Evolutionary conservation across 495 filamentous ascomycete species (phyloP), one percentile per base, ranked within the genome.

Genomic region (Xylaria palmicola): DNA sequence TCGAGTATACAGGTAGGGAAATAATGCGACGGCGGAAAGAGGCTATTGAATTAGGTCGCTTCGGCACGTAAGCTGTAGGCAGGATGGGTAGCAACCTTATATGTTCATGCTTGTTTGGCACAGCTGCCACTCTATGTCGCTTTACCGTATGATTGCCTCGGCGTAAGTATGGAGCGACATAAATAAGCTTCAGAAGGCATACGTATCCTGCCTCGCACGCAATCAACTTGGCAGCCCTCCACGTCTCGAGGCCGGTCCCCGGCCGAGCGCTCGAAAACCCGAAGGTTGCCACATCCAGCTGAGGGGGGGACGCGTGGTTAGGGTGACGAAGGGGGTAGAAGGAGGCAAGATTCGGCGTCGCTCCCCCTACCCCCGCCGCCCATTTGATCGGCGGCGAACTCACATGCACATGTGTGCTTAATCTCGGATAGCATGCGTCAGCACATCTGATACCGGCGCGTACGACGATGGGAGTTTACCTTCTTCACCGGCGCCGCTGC

Each of bases 181-280:
- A 60, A 58, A 64, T 56, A 45, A 68, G 64, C 57, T 54, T 64
- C 47, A 43, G 55, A 61, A 44, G 8, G 59, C 59, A 64, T 68
- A 66, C 66, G 68, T 56, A 66, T 37, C 32, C 50, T 34, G 30
- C 34, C 53, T 59, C 50, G 47, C 53, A 56, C 44, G 26, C 45
- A 48, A 19, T 40, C 10, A 20, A 10, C 32, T 47, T 39, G 20
- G 22, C 44, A 15, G 29, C 40, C 41, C 22, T 29, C 50, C 52
- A 17, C 26, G 26, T 9, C 24, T 63, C 59, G 62, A 47, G 53
- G 56, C 55, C 54, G 26, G 26, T 24, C n/a, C 36, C 37, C 19
- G n/a, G 47, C 8, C 27, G 8, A 20, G 6, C 10, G 6, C 17
- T 20, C 13, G 41, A 36, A 30, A 41, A 20, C 17, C 37, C 39